Evolutionary conservation across 1,284 basidiomycete species (phyloP).

Genomic region (Irpex rosettiformis): DNA sequence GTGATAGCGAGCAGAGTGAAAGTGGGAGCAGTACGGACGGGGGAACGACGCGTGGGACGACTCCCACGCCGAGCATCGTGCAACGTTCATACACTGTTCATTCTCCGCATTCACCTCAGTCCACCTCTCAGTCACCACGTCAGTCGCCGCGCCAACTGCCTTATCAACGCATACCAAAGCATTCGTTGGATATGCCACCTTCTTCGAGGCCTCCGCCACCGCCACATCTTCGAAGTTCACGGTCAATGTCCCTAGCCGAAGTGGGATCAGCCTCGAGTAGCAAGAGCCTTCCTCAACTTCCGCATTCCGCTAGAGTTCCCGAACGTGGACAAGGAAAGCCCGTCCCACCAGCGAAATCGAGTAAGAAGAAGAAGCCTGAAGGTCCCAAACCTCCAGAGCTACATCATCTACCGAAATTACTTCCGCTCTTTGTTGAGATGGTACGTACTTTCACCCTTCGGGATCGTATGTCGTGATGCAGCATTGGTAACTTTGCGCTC

Average conservation of each 20-base stretch:
- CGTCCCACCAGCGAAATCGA: conserved; percentile 6
- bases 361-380: conserved; percentile 33
- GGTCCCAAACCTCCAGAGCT: conserved; percentile 74
- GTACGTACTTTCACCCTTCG: no score
- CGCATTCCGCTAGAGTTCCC: conserved; percentile 5
- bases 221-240: conserved; percentile 9
- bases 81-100: conserved; percentile 27
- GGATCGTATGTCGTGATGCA: no score
- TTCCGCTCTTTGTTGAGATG: conserved; percentile 88
- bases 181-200: conserved; percentile 13
- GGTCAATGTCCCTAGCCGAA: conserved; percentile 2
- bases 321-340: neutral
- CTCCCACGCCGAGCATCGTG: conserved; percentile 13
- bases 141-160: neutral
- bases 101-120: conserved; percentile 13
- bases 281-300: conserved; percentile 9
- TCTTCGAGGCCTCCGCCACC: conserved; percentile 8
- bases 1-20: conserved; percentile 29
- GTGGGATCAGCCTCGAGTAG: neutral
- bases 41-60: conserved; percentile 26
- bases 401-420: conserved; percentile 67
- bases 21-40: conserved; percentile 35
- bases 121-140: conserved; percentile 1
- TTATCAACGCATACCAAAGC: conserved; percentile 5
- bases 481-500: no score